These are phyloP conservation scores for Mycena polygramma DNA, from an alignment of 768 basidiomycete genomes.

Conservation along the genomic window DNA sequence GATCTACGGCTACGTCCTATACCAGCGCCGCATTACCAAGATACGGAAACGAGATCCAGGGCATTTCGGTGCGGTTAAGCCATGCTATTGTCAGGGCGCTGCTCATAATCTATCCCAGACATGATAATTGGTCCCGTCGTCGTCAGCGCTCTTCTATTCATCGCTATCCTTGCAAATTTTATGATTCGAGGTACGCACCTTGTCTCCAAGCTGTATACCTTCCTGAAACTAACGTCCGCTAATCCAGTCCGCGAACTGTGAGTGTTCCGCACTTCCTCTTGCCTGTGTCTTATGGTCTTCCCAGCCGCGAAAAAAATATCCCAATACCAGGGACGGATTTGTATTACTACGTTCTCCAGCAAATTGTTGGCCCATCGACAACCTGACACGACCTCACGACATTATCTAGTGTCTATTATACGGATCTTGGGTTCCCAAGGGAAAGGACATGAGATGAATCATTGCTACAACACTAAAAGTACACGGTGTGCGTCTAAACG, in stretches of 20 bases:
- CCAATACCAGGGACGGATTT: conserved; percentile 50
- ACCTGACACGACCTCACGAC: no score
- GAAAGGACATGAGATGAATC: no score
- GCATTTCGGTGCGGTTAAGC: conserved; percentile 77
- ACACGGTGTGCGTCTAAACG: conserved; percentile 58
- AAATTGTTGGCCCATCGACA: no score
- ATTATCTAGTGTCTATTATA: no score
- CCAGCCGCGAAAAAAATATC: conserved; percentile 51
- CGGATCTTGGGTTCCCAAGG: no score
- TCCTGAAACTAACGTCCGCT: not conserved
- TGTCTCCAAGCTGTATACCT: conserved; percentile 13
- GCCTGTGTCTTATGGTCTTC: no score
- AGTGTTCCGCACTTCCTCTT: conserved; percentile 39
- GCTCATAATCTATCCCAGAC: conserved; percentile 60
- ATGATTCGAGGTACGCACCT: conserved; percentile 79
- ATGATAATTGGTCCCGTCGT: conserved; percentile 85
- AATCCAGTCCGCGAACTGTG: conserved; percentile 72
- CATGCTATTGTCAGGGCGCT: not conserved
- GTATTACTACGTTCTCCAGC: conserved; percentile 23
- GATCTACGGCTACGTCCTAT: conserved; percentile 89
- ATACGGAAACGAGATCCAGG: conserved; percentile 91
- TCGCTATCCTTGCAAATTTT: conserved; percentile 91
- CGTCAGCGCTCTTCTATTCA: conserved; percentile 86
- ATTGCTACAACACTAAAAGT: not conserved
- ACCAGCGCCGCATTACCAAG: conserved; percentile 90